Evolutionary conservation across 805 yeast genomes (phyloP), one percentile per base, ranked within the genome.

Genomic region (Barnettozyma wickerhamii): DNA sequence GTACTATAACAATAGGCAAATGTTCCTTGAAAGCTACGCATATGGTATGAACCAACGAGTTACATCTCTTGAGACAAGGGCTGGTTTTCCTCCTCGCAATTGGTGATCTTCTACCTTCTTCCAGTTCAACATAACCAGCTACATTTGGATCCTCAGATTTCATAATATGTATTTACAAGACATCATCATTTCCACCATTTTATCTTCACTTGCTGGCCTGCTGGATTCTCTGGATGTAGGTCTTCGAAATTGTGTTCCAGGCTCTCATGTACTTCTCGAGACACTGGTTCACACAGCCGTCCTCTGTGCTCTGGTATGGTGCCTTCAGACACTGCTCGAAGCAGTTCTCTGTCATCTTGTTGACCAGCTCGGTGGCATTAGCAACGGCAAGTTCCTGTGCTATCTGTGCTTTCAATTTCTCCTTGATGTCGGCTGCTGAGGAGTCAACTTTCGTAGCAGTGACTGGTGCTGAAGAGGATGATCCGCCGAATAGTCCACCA

Each of bases 301-400:
- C 76, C 54, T 89, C 88, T 6, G 66, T 71, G 2, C 68, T 49
- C 17, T 72, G 53, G 30, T 78, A 77, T 14, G 95, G 95, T 32
- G 69, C 70, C 13, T 62, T 62, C 36, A 86, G 69, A 64, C 97
- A 90, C 60, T 79, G 77, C 36, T 82, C 83, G 61, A 84, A 90
- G 62, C 97, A 90, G 68, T 85, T 84, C 52, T 81, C 89, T 10
- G 95, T 82, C 59, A 87, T 75, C 54, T 86, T 83, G 65, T 81
- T 84, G 24, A 89, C 95, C 40, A 90, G 69, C 55, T 86, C 90
- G 2, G 91, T 82, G 27, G 95, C 96, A 62, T 89, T 86, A 15
- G 90, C 93, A n/a, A 87, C 76, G 2, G 96, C 96, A 47, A 90
- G 69, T 58, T 90, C 97, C 60, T 79, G 84, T 31, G 81, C 71